Conservation (phyloP, 2,329 filamentous ascomycete genomes). For the Aspergillus sp. region DNA sequence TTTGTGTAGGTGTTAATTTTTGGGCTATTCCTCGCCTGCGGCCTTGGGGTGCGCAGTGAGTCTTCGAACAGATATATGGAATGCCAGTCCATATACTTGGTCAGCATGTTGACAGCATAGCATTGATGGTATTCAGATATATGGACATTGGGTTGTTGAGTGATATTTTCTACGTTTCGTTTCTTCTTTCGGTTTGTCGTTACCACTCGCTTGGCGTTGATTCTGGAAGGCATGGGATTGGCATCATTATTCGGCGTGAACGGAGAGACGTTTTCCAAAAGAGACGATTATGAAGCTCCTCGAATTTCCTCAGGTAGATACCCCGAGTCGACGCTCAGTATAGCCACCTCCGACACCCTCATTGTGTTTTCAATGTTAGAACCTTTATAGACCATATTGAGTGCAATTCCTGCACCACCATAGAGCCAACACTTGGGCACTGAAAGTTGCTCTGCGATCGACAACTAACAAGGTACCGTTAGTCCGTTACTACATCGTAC, state of each 20-base stretch:
- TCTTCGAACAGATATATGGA: conserved; percentile 19
- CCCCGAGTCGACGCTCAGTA: conserved; percentile 52
- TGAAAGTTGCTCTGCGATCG: neutral
- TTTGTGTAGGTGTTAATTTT: conserved; percentile 28
- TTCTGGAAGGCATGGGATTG: conserved; percentile 39
- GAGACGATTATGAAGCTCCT: conserved; percentile 45
- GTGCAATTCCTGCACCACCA: neutral
- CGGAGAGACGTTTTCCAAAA: conserved; percentile 38
- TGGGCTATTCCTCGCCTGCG: neutral
- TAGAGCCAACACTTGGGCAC: neutral
- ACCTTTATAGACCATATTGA: neutral
- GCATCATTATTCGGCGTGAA: conserved; percentile 42
- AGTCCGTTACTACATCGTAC: neutral
- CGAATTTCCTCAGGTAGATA: conserved; percentile 48
- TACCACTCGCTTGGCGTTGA: conserved; percentile 27
- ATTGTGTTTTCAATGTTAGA: conserved; percentile 20
- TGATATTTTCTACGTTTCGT: conserved; percentile 15
- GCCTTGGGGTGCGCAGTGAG: conserved; percentile 13
- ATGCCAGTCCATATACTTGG: conserved; percentile 20
- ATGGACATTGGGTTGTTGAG: conserved; percentile 25
- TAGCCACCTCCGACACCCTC: conserved; percentile 38
- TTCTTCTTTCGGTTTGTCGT: conserved; percentile 23
- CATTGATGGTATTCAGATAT: conserved; percentile 29
- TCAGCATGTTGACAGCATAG: conserved; percentile 29
- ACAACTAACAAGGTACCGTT: too few relatives aligned